These are phyloP conservation scores for Xylaria nigripes DNA, from an alignment of 495 filamentous ascomycete genomes.

Conservation along the genomic window DNA sequence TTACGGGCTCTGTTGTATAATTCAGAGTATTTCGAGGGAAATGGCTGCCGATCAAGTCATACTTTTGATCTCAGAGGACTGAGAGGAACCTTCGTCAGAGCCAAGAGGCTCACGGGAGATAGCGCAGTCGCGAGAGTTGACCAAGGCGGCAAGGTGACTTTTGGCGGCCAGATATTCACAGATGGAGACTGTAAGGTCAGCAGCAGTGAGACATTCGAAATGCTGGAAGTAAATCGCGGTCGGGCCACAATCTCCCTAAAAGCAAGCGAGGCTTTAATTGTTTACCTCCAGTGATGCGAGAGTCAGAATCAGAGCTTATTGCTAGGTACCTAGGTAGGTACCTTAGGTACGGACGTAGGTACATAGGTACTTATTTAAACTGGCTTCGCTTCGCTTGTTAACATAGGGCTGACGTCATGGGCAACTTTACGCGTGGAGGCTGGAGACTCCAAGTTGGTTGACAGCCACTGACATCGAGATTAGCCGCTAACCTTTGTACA, in stretches of 20 bases:
- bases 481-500: too few species aligned
- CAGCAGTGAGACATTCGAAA: slow-evolving; percentile 39
- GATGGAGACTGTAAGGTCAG: slow-evolving; percentile 44
- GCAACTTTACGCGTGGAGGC: too few species aligned
- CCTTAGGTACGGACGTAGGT: too few species aligned
- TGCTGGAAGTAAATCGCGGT: slow-evolving; percentile 30
- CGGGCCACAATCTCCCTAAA: slow-evolving; percentile 40
- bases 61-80: slow-evolving; percentile 42
- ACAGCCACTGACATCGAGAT: too few species aligned
- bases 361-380: too few species aligned
- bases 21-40: slow-evolving; percentile 47
- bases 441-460: too few species aligned
- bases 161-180: slow-evolving; percentile 47
- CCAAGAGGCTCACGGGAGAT: slow-evolving; percentile 47
- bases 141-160: slow-evolving; percentile 36
- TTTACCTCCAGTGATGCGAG: slow-evolving; percentile 36
- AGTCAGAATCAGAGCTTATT: too few species aligned
- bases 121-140: slow-evolving; percentile 44
- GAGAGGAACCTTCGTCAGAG: slow-evolving; percentile 28
- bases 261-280: slow-evolving; percentile 48
- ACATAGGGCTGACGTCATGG: too few species aligned
- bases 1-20: slow-evolving; percentile 46
- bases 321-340: too few species aligned
- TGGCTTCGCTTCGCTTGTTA: too few species aligned
- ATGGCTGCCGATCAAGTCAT: slow-evolving; percentile 38